phyloP scores from a whole-genome alignment of 805 yeast species.

The Suhomyces sp. region DNA sequence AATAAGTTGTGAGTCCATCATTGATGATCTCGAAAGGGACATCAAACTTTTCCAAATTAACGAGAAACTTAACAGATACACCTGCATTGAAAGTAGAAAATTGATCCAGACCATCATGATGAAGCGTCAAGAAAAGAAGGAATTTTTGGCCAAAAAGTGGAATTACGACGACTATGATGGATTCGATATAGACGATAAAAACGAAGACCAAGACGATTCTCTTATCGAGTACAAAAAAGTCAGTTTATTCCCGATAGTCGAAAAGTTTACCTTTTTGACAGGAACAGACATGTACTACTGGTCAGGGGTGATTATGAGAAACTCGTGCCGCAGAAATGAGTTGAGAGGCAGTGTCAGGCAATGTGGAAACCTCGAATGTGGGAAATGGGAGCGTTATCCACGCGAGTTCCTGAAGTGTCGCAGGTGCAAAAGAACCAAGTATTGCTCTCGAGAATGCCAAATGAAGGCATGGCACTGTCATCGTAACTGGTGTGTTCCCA shows the following conservation, averaged over 20 bases:
- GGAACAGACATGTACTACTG: slow-evolving; percentile 86
- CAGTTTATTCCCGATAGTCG: slow-evolving; percentile 88
- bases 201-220: slow-evolving; percentile 37
- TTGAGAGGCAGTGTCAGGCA: slow-evolving; percentile 85
- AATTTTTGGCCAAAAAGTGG: slow-evolving; percentile 34
- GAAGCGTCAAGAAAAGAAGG: slow-evolving; percentile 32
- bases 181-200: slow-evolving; percentile 38
- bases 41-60: slow-evolving; percentile 30
- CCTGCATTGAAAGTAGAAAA: slow-evolving; percentile 32
- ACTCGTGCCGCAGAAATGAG: slow-evolving; percentile 91
- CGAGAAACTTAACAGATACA: slow-evolving; percentile 29
- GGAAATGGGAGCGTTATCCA: slow-evolving; percentile 88
- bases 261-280: slow-evolving; percentile 73
- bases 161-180: slow-evolving; percentile 38
- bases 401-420: slow-evolving; percentile 94
- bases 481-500: slow-evolving; percentile 85
- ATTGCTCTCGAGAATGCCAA: slow-evolving; percentile 91
- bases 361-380: slow-evolving; percentile 91
- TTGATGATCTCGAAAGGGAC: slow-evolving; percentile 33
- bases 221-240: slow-evolving; percentile 47
- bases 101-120: slow-evolving; percentile 31
- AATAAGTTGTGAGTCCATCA: slow-evolving; percentile 31
- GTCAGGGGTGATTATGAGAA: slow-evolving; percentile 98
- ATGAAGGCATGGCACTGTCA: slow-evolving; percentile 89
- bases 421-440: slow-evolving; percentile 90